Evolutionary conservation across 208 protist species (phyloP), one percentile per base, ranked within the genome.

Genomic region (Angomonas deanei): DNA sequence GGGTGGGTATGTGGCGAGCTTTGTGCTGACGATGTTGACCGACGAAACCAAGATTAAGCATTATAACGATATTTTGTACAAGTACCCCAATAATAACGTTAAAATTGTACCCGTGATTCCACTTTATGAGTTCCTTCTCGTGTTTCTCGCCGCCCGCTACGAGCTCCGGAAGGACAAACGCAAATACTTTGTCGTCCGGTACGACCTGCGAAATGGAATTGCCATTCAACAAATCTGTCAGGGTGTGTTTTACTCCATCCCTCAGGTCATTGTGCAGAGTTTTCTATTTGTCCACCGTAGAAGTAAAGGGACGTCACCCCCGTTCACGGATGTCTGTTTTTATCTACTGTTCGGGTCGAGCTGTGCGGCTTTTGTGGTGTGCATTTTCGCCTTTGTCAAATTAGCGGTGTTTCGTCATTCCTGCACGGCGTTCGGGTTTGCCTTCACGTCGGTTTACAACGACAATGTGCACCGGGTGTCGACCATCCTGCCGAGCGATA

Each of bases 151-250:
- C 4, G 61, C 92, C 38, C 77, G 85, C 11, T 92, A 95, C 74
- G 75, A 82, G 55, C 49, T 84, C 15, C 53, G 62, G 0, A 38
- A 49, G 0, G 71, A 88, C 27, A 80, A 77, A 48, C 56, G 54
- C 38, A 71, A 69, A 27, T 92, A 86, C 68, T 86, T 92, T 63
- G 73, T 92, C 38, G 92, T 94, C 63, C 77, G 85, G 23, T 83
- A 84, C 71, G 88, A 94, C 52, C 70, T 94, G n/a, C 76, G 78
- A 55, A 90, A 88, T 64, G 78, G 77, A 6, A 72, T 88, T 3
- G 59, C 74, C 0, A 64, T 91, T 32, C 71, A 91, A 54, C 74
- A 86, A 15, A 82, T 90, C 50, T 56, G 70, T 52, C 58, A 87
- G 63, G 74, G 76, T 39, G 70, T 75, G 36, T 92, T 81, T 52